Base-by-base conservation (phyloP, 139 green algal genomes). In the Closterium sp. region DNA sequence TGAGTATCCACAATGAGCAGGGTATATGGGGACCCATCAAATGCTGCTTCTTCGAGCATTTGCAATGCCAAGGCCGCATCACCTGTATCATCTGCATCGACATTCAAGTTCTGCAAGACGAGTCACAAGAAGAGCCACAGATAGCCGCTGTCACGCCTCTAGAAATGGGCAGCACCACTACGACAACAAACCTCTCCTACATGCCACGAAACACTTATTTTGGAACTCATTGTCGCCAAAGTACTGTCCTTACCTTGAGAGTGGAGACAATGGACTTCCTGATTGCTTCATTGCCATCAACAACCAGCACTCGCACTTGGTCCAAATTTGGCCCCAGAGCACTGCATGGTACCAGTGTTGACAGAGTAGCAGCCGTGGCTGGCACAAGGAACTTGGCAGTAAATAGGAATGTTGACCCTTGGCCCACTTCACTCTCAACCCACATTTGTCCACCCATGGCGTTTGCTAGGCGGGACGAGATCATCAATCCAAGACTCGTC, bases 381-480 rank as follows among this genome's bases (percentile, higher is more conserved):
- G 33, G 85, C 19, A 34, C 34, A 1, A 23, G 12, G 85, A 90
- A 90, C 30, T 33, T 84, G 38, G 87, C 87, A 6, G 87, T 90
- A 34, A 90, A 90, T 28, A 7, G 34, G 34, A 90, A 90, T 1
- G 35, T 90, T 35, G 35, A 85, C 33, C 87, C 87, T 9, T 31
- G 19, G 23, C 87, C 87, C n/a, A 84, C 36, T n/a, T 90, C 87
- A 2, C 87, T 90, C n/a, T 90, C 87, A 19, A 90, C 87, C 87
- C 87, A 90, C 87, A 90, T 90, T 3, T 33, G 87, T 9, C 87
- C 87, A 19, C 87, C 38, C 87, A 90, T 90, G 25, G 87, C 87
- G 19, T 84, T 33, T 8, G 87, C 35, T 23, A 90, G 87, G 35
- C 36, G 35, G 23, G 36, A 34, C 0, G 87, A 90, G 33, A 90